These are phyloP conservation scores for Collybiopsis luxurians DNA, from an alignment of 768 basidiomycete genomes.

Conservation along the genomic window DNA sequence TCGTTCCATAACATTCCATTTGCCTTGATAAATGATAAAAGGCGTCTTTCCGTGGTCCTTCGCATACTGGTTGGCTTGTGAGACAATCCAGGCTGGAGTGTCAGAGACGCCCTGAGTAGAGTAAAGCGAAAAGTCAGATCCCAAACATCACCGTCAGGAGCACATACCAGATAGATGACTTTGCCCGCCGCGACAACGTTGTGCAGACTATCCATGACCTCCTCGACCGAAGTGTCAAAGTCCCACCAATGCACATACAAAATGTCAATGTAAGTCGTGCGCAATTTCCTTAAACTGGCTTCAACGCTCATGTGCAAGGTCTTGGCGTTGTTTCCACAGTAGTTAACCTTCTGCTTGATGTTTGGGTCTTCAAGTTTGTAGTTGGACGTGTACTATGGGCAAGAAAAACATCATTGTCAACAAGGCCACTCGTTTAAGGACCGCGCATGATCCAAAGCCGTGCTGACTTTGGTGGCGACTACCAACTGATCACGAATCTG, in stretches of 20 bases:
- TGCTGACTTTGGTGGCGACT: conserved; percentile 39
- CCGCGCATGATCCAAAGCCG: too few species aligned
- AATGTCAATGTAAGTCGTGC: conserved; percentile 7
- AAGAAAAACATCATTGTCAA: too few species aligned
- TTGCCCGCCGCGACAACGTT: conserved; percentile 38
- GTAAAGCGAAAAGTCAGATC: not conserved
- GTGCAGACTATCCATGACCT: conserved; percentile 27
- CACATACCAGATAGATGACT: conserved; percentile 33
- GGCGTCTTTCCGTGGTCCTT: conserved; percentile 33
- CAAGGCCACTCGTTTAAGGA: too few species aligned
- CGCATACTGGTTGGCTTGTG: conserved; percentile 9
- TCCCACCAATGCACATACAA: conserved; percentile 8
- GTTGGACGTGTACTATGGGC: conserved; percentile 25
- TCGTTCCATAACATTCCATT: conserved; percentile 28
- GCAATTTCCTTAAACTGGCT: conserved; percentile 6
- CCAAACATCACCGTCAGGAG: too few species aligned
- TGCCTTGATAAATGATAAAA: conserved; percentile 18
- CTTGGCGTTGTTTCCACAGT: conserved; percentile 48
- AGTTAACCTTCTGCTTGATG: conserved; percentile 33
- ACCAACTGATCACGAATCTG: conserved; percentile 47
- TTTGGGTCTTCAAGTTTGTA: conserved; percentile 26
- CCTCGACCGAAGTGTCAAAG: conserved; percentile 6
- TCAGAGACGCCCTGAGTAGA: conserved; percentile 27
- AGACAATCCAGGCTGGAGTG: conserved; percentile 6
- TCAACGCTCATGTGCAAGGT: conserved; percentile 5